A percentile compares a stretch with the other conserved stretches of the same genome.
Conservation (phyloP, 1,284 basidiomycete species). For the Megacollybia platyphylla region DNA sequence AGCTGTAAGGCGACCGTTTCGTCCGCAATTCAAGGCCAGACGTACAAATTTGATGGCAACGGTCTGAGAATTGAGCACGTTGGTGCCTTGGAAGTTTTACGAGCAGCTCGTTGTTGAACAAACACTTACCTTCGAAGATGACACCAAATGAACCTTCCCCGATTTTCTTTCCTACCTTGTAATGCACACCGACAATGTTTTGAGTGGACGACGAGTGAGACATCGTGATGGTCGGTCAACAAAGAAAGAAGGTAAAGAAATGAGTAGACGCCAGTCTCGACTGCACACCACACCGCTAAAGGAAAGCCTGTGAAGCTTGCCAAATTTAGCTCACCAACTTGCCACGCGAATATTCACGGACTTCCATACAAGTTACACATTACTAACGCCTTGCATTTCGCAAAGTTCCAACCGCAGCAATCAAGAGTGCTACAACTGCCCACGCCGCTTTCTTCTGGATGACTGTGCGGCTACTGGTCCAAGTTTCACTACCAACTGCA, state of each 20-base stretch:
- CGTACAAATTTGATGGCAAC: slow-evolving; percentile 97
- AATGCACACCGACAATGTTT: slow-evolving; percentile 71
- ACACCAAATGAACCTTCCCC: slow-evolving; percentile 89
- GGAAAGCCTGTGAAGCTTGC: background rate
- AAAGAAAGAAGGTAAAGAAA: too few species aligned
- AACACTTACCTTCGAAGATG: slow-evolving; percentile 77
- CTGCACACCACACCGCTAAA: background rate
- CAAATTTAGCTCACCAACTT: background rate
- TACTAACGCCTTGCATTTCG: background rate
- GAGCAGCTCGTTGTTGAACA: slow-evolving; percentile 4
- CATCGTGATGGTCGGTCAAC: slow-evolving; percentile 16
- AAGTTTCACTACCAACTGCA: slow-evolving; percentile 3
- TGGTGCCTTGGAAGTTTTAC: slow-evolving; percentile 52
- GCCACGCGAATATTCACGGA: too few species aligned
- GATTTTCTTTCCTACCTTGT: slow-evolving; percentile 77
- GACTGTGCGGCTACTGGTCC: background rate
- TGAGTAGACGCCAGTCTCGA: background rate
- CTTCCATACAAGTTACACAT: background rate
- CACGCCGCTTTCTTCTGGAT: background rate
- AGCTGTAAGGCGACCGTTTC: background rate
- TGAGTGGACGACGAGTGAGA: slow-evolving; percentile 37
- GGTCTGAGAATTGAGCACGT: slow-evolving; percentile 89
- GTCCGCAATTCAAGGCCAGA: slow-evolving; percentile 10
- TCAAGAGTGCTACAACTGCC: background rate
- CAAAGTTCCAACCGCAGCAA: background rate